Percentiles rank a stretch among this genome's conserved stretches.
Conservation (phyloP, 2,329 filamentous ascomycete species). For the Berkeleyomyces basicola region DNA sequence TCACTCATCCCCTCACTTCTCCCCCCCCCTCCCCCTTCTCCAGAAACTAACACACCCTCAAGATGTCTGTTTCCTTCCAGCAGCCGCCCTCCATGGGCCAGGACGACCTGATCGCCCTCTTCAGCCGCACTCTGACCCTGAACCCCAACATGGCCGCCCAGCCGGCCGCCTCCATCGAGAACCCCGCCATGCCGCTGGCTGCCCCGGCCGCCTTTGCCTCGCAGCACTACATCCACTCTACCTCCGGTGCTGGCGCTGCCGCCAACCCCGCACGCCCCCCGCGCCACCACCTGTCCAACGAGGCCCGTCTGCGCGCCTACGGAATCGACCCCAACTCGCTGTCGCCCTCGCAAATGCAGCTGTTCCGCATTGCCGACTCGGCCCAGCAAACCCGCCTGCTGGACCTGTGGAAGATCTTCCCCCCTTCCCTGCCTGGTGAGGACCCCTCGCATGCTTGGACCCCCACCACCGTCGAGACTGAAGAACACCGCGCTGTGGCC, state of each 20-base stretch:
- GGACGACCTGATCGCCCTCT: slow-evolving; percentile 12
- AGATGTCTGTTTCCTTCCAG: slow-evolving; percentile 12
- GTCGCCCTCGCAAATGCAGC: slow-evolving; percentile 56
- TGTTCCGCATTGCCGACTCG: slow-evolving; percentile 60
- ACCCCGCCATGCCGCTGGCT: slow-evolving; percentile 7
- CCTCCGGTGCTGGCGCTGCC: slow-evolving; percentile 1
- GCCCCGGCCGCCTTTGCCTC: slow-evolving; percentile 3
- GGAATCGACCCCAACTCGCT: slow-evolving; percentile 54
- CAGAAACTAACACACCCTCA: background rate
- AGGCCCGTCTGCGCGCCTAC: slow-evolving; percentile 44
- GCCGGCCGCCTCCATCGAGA: slow-evolving; percentile 8
- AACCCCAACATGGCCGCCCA: slow-evolving; percentile 8
- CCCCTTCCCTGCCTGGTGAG: slow-evolving; percentile 41
- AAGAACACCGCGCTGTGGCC: slow-evolving; percentile 41
- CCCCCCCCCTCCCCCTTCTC: background rate
- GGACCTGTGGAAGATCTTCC: slow-evolving; percentile 72
- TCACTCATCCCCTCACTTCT: background rate
- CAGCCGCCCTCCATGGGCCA: slow-evolving; percentile 1
- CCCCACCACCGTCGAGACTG: slow-evolving; percentile 37
- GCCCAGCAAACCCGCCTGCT: slow-evolving; percentile 59
- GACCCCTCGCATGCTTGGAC: slow-evolving; percentile 37
- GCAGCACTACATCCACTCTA: slow-evolving; percentile 4
- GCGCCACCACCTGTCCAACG: slow-evolving; percentile 20
- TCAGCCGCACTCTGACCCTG: slow-evolving; percentile 9
- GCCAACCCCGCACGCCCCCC: background rate